Conservation (phyloP, 148 eudicot species). For the Hydrangea macrophylla region DNA sequence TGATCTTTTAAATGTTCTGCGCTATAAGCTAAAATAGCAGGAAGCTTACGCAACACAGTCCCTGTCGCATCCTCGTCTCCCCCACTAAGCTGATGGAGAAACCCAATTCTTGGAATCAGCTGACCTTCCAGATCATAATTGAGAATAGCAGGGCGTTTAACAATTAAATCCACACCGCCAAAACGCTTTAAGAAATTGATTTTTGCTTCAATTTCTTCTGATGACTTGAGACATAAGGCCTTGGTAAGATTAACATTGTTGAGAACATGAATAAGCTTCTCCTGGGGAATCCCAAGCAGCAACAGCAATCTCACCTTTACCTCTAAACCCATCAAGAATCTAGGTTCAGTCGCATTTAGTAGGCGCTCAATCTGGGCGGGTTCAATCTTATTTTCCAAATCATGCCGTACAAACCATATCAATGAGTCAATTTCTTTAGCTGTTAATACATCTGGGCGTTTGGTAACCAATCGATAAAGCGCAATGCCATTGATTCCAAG, state of each 20-base stretch:
- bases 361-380: slow-evolving; percentile 62
- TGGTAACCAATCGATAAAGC: slow-evolving; percentile 48
- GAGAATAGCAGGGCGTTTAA: slow-evolving; percentile 60
- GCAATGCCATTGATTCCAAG: slow-evolving; percentile 44
- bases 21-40: slow-evolving; percentile 61
- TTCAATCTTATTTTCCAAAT: slow-evolving; percentile 42
- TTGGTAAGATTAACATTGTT: slow-evolving; percentile 67
- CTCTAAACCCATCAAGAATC: slow-evolving; percentile 57
- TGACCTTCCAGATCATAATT: slow-evolving; percentile 78
- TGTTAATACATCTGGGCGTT: slow-evolving; percentile 57
- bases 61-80: slow-evolving; percentile 58
- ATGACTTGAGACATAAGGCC: slow-evolving; percentile 63
- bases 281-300: slow-evolving; percentile 53
- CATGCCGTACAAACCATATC: slow-evolving; percentile 29
- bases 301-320: slow-evolving; percentile 51
- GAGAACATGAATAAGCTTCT: slow-evolving; percentile 66
- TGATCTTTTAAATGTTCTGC: slow-evolving; percentile 67
- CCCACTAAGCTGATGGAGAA: slow-evolving; percentile 60
- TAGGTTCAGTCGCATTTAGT: slow-evolving; percentile 40
- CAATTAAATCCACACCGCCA: slow-evolving; percentile 60
- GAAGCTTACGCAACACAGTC: slow-evolving; percentile 58
- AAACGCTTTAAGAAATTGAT: slow-evolving; percentile 58
- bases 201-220: slow-evolving; percentile 59
- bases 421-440: slow-evolving; percentile 51
- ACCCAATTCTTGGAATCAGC: slow-evolving; percentile 63